phyloP scores from a whole-genome alignment of 2,329 filamentous ascomycete species.

The Boeremia lycopersici region DNA sequence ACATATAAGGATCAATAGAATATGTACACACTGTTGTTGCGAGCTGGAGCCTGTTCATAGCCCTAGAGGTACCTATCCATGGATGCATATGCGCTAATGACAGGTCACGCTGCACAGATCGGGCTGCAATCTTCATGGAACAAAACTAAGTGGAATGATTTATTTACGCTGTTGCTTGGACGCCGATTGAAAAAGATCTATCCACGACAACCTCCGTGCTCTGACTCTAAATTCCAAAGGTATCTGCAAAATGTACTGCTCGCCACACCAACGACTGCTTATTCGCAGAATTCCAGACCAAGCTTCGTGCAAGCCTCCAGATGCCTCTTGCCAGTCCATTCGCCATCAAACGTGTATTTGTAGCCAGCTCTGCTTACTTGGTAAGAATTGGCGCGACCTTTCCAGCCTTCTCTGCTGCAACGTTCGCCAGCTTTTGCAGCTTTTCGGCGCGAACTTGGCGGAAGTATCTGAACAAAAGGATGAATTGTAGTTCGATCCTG shows the following conservation, averaged over 20 bases:
- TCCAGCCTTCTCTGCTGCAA: constrained; percentile 63
- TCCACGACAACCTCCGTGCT: background rate
- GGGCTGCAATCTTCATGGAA: too few species aligned
- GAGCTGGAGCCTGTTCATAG: too few species aligned
- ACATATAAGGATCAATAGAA: too few species aligned
- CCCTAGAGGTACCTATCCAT: too few species aligned
- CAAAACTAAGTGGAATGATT: background rate
- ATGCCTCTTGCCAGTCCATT: too few species aligned
- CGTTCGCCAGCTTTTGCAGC: constrained; percentile 68
- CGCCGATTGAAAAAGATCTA: background rate
- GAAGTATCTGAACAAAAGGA: constrained; percentile 84
- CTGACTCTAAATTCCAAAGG: constrained; percentile 7
- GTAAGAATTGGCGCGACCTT: constrained; percentile 39
- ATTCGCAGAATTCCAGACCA: too few species aligned
- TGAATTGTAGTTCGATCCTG: constrained; percentile 85
- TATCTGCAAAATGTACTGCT: constrained; percentile 1
- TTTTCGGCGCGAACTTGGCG: constrained; percentile 72
- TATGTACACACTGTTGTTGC: too few species aligned
- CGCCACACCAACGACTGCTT: background rate
- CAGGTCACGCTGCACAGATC: too few species aligned
- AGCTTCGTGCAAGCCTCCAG: too few species aligned
- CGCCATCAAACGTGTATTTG: too few species aligned
- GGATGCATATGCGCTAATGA: too few species aligned
- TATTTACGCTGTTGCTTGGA: background rate
- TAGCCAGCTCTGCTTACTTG: constrained; percentile 27